Evolutionary conservation across 2,329 filamentous ascomycete species (phyloP).

Genomic region (Epichloe brachyelytri): DNA sequence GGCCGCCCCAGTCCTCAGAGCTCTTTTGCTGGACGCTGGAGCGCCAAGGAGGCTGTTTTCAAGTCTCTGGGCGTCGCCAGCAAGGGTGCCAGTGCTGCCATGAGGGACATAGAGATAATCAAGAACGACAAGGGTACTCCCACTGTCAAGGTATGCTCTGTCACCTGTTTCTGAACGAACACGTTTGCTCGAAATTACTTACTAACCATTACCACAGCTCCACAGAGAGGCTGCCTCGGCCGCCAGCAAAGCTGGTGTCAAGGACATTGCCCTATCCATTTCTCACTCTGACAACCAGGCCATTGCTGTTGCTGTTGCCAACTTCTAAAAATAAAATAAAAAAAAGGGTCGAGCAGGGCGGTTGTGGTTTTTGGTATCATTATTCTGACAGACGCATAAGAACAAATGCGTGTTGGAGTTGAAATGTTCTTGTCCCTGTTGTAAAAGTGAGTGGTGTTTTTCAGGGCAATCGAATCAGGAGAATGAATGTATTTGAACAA

Average conservation of each 20-base stretch:
- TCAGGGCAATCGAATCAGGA: neutral
- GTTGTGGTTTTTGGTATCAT: conserved; percentile 8
- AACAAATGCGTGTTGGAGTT: neutral
- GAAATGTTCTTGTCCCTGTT: neutral
- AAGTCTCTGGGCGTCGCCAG: conserved; percentile 84
- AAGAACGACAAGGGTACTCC: conserved; percentile 74
- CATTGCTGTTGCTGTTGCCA: conserved; percentile 82
- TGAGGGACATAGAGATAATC: conserved; percentile 91
- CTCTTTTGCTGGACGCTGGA: conserved; percentile 92
- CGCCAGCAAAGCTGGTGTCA: conserved; percentile 77
- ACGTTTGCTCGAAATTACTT: neutral
- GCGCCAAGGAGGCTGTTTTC: conserved; percentile 96
- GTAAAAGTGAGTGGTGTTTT: neutral
- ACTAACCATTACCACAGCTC: conserved; percentile 47
- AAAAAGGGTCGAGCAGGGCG: conserved; percentile 3
- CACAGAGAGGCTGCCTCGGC: conserved; percentile 73
- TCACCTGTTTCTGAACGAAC: neutral
- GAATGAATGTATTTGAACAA: neutral
- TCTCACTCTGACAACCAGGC: conserved; percentile 92
- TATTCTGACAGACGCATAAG: neutral
- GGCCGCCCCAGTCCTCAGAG: conserved; percentile 68
- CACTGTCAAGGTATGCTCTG: conserved; percentile 60
- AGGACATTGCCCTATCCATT: conserved; percentile 83
- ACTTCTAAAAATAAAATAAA: conserved; percentile 43
- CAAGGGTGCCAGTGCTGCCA: conserved; percentile 73